These are phyloP conservation scores for Aschersonia sp. DNA, from an alignment of 2,329 filamentous ascomycete species.

Conservation along the genomic window DNA sequence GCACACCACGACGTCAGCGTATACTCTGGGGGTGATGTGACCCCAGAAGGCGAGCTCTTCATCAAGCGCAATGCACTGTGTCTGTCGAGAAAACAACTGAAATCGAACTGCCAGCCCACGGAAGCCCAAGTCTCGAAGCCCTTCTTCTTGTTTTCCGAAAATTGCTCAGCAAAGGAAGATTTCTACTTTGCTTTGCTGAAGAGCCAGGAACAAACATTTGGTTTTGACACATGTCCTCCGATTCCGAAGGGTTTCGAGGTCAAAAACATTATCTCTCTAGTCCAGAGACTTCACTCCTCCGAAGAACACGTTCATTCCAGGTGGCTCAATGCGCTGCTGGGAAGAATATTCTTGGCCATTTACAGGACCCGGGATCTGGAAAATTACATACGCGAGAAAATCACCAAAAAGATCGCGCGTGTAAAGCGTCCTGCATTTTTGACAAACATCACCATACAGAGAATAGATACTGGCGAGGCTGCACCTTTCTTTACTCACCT, in stretches of 20 bases:
- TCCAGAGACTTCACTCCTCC: conserved; percentile 80
- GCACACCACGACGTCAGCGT: conserved; percentile 77
- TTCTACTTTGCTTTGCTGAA: conserved; percentile 89
- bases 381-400: conserved; percentile 65
- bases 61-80: conserved; percentile 89
- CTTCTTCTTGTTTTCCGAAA: conserved; percentile 90
- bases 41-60: conserved; percentile 85
- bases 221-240: conserved; percentile 41
- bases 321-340: conserved; percentile 87
- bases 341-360: conserved; percentile 73
- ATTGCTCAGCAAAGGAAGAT: conserved; percentile 92
- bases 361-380: conserved; percentile 78
- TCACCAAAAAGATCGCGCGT: conserved; percentile 90
- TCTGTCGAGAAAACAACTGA: conserved; percentile 50
- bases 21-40: conserved; percentile 63
- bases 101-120: conserved; percentile 33
- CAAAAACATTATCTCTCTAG: conserved; percentile 74
- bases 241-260: conserved; percentile 65
- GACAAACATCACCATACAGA: conserved; percentile 67
- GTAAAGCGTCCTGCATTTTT: conserved; percentile 88
- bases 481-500: conserved; percentile 84
- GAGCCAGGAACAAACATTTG: conserved; percentile 60
- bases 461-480: conserved; percentile 74
- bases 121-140: conserved; percentile 55
- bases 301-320: conserved; percentile 83